Conservation (phyloP, 2,329 filamentous ascomycete genomes). For the Pezizomycotina sp. region DNA sequence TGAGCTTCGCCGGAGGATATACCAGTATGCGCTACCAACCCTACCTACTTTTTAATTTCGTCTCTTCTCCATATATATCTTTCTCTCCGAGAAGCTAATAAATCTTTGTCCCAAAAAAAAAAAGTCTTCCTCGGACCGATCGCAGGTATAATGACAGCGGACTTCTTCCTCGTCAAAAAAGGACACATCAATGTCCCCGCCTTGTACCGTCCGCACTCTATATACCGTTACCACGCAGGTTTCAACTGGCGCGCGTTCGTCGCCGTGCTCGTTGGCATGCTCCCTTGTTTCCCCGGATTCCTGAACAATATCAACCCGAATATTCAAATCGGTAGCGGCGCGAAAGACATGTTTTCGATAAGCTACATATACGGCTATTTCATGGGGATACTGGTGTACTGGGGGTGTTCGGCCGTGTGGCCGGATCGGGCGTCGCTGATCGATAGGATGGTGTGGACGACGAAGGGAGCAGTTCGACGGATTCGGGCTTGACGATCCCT, state of each 20-base stretch:
- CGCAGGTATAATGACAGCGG: constrained; percentile 42
- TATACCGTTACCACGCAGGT: constrained; percentile 12
- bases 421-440: constrained; percentile 9
- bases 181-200: constrained; percentile 32
- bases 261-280: constrained; percentile 14
- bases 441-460: constrained; percentile 10
- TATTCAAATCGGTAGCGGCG: constrained; percentile 6
- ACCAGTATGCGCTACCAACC: too few relatives aligned
- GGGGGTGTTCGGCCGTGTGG: constrained; percentile 4
- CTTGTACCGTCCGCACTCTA: constrained; percentile 12
- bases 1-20: constrained; percentile 51
- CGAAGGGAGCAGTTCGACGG: too few relatives aligned
- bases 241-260: constrained; percentile 15
- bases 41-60: constrained; percentile 31
- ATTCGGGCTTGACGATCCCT: too few relatives aligned
- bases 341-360: constrained; percentile 15
- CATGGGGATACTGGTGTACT: constrained; percentile 6
- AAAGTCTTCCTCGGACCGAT: constrained; percentile 51
- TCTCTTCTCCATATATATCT: constrained; percentile 34
- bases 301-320: constrained; percentile 14
- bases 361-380: constrained; percentile 17
- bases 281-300: constrained; percentile 19
- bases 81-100: too few relatives aligned
- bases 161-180: constrained; percentile 44
- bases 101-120: too few relatives aligned